Evolutionary conservation across 2,329 filamentous ascomycete species (phyloP).

Genomic region (Colletotrichum australisinense): DNA sequence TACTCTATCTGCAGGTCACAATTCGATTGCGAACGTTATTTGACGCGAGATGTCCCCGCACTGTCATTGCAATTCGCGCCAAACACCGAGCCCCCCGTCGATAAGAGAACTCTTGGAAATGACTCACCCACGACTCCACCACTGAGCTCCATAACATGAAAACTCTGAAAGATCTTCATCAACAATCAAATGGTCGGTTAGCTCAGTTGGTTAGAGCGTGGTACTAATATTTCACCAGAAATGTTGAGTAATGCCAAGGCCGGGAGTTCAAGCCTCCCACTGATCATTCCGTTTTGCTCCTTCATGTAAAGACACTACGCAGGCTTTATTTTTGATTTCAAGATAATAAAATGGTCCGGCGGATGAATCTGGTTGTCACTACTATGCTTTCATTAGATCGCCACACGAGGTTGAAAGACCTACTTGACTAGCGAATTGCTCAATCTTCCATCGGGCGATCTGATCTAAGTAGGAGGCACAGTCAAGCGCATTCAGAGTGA

Average conservation of each 20-base stretch:
- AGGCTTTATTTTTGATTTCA: not conserved
- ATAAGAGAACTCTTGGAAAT: not conserved
- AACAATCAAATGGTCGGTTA: slow-evolving; percentile 25
- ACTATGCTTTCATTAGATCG: no score
- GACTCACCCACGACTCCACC: slow-evolving; percentile 20
- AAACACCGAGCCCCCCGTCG: not conserved
- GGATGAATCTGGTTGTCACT: no score
- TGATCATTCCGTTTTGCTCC: slow-evolving; percentile 20
- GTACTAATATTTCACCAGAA: slow-evolving; percentile 31
- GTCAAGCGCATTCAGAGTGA: no score
- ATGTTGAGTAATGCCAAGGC: slow-evolving; percentile 34
- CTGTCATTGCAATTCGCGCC: not conserved
- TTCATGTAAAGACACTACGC: no score
- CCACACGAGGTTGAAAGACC: no score
- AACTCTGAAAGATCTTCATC: rapidly evolving
- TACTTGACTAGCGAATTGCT: no score
- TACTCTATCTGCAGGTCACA: not conserved
- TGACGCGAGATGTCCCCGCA: not conserved
- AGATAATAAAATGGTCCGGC: no score
- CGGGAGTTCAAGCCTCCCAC: slow-evolving; percentile 36
- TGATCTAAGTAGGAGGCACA: no score
- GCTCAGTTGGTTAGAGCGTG: slow-evolving; percentile 36
- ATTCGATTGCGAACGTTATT: not conserved
- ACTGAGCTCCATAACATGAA: not conserved
- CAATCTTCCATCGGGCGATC: no score